Evolutionary conservation across 208 protist genomes (phyloP), one percentile per base, ranked within the genome.

Genomic region (Trypanosoma caninum): DNA sequence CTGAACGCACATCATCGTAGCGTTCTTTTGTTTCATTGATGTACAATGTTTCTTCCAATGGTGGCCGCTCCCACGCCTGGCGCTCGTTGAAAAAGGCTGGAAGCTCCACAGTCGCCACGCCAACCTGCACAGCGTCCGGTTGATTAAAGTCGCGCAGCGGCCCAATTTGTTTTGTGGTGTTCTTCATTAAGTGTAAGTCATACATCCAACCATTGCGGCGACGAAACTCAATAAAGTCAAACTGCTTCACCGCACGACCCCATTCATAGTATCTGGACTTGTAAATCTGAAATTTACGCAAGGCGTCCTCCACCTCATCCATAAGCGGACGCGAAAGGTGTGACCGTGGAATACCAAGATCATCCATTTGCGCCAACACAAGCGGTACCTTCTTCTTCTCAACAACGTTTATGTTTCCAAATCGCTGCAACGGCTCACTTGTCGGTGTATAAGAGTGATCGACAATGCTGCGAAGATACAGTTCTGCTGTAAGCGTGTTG

Each of bases 331-430:
- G 71, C n/a, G 89, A 93, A 18, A 95, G 82, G 48, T 91, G 76
- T 23, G 76, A 76, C 47, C 82, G 81, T 1, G 84, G 80, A 59
- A 95, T 90, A 52, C 89, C 89, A 34, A 93, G 74, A 18, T 81
- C 74, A 47, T 89, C 82, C 80, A 95, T 83, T 62, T 93, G 84
- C 45, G 79, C 55, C 33, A 95, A 66, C 11, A 95, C 74, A 9
- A 92, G 45, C 3, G 89, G 89, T n/a, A 95, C 69, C 57, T 91
- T 91, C 59, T 95, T 95, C 70, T 92, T 89, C 69, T 95, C 86
- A 38, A 87, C 80, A 20, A 72, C 77, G 65, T 93, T 82, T 13
- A 91, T 66, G 63, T 84, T 81, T 28, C 84, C 84, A 37, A 91
- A 95, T 25, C 68, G 70, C 67, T 89, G 82, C 53, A 91, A 55